These are phyloP conservation scores for Leonotis leonurus DNA, from an alignment of 257 asterid species.

Conservation along the genomic window DNA sequence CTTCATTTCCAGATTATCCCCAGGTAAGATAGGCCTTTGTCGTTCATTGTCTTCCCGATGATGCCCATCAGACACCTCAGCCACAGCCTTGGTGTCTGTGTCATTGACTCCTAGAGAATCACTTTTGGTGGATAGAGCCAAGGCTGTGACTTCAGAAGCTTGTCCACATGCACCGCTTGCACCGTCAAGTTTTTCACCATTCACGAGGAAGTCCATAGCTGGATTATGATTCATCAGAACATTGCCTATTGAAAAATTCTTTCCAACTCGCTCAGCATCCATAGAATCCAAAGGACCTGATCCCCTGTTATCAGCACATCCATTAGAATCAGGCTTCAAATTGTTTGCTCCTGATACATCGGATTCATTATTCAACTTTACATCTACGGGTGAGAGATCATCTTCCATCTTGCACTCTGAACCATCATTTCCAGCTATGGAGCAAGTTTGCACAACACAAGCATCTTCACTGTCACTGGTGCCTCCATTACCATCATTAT, in stretches of 20 bases:
- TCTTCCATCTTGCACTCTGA: constrained; percentile 39
- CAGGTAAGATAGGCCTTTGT: constrained; percentile 19
- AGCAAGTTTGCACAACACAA: constrained; percentile 44
- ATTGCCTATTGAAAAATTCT: constrained; percentile 18
- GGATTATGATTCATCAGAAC: constrained; percentile 27
- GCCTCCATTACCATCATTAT: constrained; percentile 47
- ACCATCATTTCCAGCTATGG: constrained; percentile 31
- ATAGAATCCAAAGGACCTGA: constrained; percentile 28
- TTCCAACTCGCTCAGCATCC: constrained; percentile 23
- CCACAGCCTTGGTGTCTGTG: constrained; percentile 18
- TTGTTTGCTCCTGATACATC: constrained; percentile 19
- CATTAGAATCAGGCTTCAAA: constrained; percentile 36
- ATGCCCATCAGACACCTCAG: constrained; percentile 26
- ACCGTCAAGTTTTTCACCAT: too few relatives aligned
- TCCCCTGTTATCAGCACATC: constrained; percentile 21
- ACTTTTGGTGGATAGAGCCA: constrained; percentile 17
- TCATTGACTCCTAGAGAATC: constrained; percentile 23
- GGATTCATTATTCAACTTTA: constrained; percentile 26
- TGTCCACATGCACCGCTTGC: constrained; percentile 20
- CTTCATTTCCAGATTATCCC: constrained; percentile 14
- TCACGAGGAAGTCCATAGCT: too few relatives aligned
- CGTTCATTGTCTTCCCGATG: constrained; percentile 23
- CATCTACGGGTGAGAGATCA: constrained; percentile 27
- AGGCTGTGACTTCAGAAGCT: constrained; percentile 18
- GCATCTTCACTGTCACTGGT: constrained; percentile 66